A percentile compares a stretch with the other conserved stretches of the same genome.
phyloP scores from a whole-genome alignment of 164 flowering plant genomes.

The Annona squamosa region DNA sequence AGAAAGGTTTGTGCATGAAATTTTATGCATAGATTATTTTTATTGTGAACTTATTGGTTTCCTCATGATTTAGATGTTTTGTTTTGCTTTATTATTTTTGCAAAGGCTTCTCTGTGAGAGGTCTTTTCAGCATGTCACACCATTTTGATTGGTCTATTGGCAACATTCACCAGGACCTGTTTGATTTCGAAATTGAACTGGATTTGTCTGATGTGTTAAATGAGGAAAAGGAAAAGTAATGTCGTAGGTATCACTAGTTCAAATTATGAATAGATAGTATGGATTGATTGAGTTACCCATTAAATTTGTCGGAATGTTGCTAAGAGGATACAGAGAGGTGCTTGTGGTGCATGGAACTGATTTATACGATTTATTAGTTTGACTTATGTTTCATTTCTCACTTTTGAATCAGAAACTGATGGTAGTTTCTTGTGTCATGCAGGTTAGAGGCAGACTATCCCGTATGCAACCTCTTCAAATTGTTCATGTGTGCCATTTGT shows the following conservation, averaged over 20 bases:
- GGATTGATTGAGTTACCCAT: too few species aligned
- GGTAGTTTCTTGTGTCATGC: constrained; percentile 21
- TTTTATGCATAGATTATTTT: too few species aligned
- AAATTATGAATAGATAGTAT: background rate
- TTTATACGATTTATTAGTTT: background rate
- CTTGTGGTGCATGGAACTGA: background rate
- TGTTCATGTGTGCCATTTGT: constrained; percentile 93
- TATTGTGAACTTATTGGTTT: constrained; percentile 1
- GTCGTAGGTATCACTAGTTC: too few species aligned
- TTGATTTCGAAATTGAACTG: too few species aligned
- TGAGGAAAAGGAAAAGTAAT: too few species aligned
- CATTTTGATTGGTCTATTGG: too few species aligned
- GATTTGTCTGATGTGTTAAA: too few species aligned
- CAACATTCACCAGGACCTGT: too few species aligned
- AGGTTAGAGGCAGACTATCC: constrained; percentile 92
- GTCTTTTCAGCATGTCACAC: background rate
- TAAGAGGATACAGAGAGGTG: background rate
- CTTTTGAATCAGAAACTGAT: background rate
- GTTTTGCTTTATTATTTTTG: background rate
- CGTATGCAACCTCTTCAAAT: constrained; percentile 87
- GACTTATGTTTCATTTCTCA: background rate
- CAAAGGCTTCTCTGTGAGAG: background rate
- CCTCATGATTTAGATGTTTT: background rate
- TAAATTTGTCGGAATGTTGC: background rate
- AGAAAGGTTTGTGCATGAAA: constrained; percentile 54